Base-by-base conservation (phyloP, 2,329 filamentous ascomycete genomes). In the Periglandula ipomoeae region DNA sequence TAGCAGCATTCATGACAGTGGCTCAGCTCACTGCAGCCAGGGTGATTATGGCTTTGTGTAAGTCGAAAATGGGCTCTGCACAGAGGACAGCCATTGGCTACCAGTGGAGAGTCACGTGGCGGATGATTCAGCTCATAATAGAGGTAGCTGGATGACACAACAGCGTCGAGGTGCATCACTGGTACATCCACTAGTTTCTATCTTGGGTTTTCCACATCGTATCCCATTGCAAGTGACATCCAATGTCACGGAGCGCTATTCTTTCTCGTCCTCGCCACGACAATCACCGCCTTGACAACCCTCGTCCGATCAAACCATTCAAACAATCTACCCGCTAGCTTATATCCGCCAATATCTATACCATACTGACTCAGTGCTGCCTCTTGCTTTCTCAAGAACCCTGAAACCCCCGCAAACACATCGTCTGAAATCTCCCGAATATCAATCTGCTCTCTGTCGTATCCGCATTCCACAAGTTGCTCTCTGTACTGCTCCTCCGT, bases 401-500 rank as follows among this genome's bases (percentile, higher is more conserved):
- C 54, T 4, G 71, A 67, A 15, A 81, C 57, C 0, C 74, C 74
- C 0, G 59, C 53, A 55, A 81, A 81, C 0, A 79, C 76, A 51
- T 77, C 59, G 5, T 70, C 64, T 2, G 76, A 75, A 17, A 81
- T 64, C 55, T 81, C 78, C 15, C 61, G 59, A 1, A 79, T 65
- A 23, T 62, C 59, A 38, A 79, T 71, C 6, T 53, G 49, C 0
- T 63, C 59, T 3, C 53, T 47, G 11, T 66, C 59, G 53, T 79
- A 81, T 2, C 78, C 77, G 3, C 68, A 71, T 17, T 65, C 60
- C 1, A 67, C 59, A 6, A 82, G 59, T 44, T 73, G 67, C 2
- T 56, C 54, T 24, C 63, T 58, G 55, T 81, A 81, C 43, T 70
- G 60, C 0, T 57, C 56, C 46, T 67, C 60, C 0, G 74, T 73